Evolutionary conservation across 2,329 filamentous ascomycete genomes (phyloP).

Genomic region (Ophiocordyceps robertsii): DNA sequence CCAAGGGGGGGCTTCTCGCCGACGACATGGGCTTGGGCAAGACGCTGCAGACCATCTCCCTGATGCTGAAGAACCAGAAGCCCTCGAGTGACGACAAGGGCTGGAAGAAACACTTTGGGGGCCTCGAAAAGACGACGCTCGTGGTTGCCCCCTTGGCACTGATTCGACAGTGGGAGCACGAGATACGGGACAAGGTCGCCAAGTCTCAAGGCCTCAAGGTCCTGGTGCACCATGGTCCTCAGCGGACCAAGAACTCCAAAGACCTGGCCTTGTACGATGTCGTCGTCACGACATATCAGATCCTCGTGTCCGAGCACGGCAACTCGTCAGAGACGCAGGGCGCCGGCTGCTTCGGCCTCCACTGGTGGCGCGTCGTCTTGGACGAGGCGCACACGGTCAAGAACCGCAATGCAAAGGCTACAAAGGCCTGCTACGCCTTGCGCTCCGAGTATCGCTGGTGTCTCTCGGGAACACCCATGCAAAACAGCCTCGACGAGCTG

Average conservation of each 20-base stretch:
- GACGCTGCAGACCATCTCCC: slow-evolving; percentile 82
- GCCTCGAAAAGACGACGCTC: slow-evolving; percentile 65
- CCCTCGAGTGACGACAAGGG: slow-evolving; percentile 41
- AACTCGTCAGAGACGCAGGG: slow-evolving; percentile 48
- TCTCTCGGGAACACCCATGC: slow-evolving; percentile 90
- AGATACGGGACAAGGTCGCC: slow-evolving; percentile 73
- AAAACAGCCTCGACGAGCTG: slow-evolving; percentile 94
- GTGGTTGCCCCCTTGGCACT: slow-evolving; percentile 87
- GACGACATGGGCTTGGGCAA: slow-evolving; percentile 98
- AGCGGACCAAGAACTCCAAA: slow-evolving; percentile 63
- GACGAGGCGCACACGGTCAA: slow-evolving; percentile 98
- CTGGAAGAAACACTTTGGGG: slow-evolving; percentile 55
- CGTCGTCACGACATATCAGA: slow-evolving; percentile 94
- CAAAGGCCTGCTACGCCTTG: slow-evolving; percentile 79
- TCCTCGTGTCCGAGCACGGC: slow-evolving; percentile 80
- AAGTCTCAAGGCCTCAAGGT: slow-evolving; percentile 61
- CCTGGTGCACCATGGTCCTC: slow-evolving; percentile 80
- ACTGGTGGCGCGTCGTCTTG: slow-evolving; percentile 91
- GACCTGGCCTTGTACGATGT: slow-evolving; percentile 81
- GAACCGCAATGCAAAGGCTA: slow-evolving; percentile 91
- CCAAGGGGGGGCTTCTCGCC: slow-evolving; percentile 87
- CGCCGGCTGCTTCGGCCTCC: slow-evolving; percentile 74
- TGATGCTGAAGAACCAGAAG: slow-evolving; percentile 73
- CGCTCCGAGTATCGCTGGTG: slow-evolving; percentile 89
- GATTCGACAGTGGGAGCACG: slow-evolving; percentile 93